Evolutionary conservation across 148 eudicot species (phyloP), one percentile per base, ranked within the genome.

Genomic region (Vaccinium macrocarpon): DNA sequence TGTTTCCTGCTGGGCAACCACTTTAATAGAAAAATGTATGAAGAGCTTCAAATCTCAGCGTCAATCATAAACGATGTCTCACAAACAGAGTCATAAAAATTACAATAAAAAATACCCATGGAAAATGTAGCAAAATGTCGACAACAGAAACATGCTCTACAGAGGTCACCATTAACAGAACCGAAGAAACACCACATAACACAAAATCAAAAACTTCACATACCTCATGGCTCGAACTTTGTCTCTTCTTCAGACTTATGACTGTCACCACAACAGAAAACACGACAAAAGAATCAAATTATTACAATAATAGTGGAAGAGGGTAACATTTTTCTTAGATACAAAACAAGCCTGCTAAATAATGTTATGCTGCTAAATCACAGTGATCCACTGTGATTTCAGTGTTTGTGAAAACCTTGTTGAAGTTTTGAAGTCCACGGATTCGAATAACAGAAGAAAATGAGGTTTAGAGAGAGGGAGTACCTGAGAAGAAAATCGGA

Each of bases 401-500:
- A 70, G 55, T 11, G 55, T 52, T 52, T 5, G 46, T 42, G 46
- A 42, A 42, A 42, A 42, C 6, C 5, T 5, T 42, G 46, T 42
- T 42, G 46, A 42, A 42, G 55, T 52, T 52, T 14, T 13, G 14
- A 52, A 52, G 55, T 52, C 13, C 15, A 10, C 55, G 1, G 55
- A 52, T 52, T 13, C 55, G 55, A 52, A 52, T 11, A 13, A 8
- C 55, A 14, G 51, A 29, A 68, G 9, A 14, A 51, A 35, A 51
- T 11, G 4, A 12, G 46, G 46, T 42, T 42, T 42, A 51, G 59
- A 49, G 23, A 71, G 51, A n/a, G 81, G 38, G 66, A 13, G 62
- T 78, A 81, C 91, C 88, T 59, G 85, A 18, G 82, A 76, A 84
- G 57, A 49, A 52, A 83, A 62, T 79, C 84, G 79, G 13, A 82